These are phyloP conservation scores for Aureobasidium pullulans DNA, from an alignment of 2,329 filamentous ascomycete genomes.

Conservation along the genomic window DNA sequence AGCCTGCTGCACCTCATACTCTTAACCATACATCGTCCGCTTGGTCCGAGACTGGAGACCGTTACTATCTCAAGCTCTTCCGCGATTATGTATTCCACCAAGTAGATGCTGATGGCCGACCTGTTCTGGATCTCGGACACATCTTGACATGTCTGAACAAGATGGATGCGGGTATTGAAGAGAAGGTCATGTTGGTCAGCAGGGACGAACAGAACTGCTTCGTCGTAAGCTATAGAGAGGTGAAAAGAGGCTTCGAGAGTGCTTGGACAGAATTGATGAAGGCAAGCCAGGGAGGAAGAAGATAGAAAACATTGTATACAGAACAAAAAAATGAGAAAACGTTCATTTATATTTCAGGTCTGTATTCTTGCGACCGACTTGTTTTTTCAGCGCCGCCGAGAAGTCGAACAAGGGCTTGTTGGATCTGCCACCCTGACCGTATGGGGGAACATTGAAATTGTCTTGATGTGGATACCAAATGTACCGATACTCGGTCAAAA, in stretches of 20 bases:
- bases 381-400: too few species aligned
- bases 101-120: conserved; percentile 75
- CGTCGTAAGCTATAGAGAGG: conserved; percentile 81
- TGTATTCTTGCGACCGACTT: too few species aligned
- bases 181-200: conserved; percentile 77
- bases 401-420: too few species aligned
- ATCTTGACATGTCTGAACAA: conserved; percentile 84
- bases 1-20: conserved; percentile 23
- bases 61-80: conserved; percentile 90
- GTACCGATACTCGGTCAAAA: too few species aligned
- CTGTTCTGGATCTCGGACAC: conserved; percentile 80
- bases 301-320: conserved; percentile 8
- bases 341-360: not conserved
- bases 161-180: conserved; percentile 80
- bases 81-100: conserved; percentile 97
- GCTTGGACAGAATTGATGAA: conserved; percentile 53
- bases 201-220: conserved; percentile 86
- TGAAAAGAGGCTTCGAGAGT: conserved; percentile 59
- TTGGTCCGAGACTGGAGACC: conserved; percentile 89
- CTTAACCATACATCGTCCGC: conserved; percentile 26
- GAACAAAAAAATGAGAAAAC: conserved; percentile 10
- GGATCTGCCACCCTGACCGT: too few species aligned
- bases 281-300: conserved; percentile 19
- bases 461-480: too few species aligned
- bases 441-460: too few species aligned